Evolutionary conservation across 2,329 filamentous ascomycete genomes (phyloP), one percentile per base, ranked within the genome.

Genomic region (Claviceps digitariae): DNA sequence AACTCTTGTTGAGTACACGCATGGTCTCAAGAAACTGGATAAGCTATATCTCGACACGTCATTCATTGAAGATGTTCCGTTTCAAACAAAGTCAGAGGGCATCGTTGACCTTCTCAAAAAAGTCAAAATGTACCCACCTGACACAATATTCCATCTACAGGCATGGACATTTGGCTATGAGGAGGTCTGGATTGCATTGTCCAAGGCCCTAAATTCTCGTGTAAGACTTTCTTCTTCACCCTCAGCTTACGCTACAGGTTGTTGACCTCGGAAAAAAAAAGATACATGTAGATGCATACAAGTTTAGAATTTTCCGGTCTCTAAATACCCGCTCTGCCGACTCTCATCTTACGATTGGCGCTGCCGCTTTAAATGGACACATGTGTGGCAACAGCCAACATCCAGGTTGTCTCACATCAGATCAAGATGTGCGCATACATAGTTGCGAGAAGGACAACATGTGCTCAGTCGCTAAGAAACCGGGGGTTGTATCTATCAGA

Each of bases 101-200:
- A 72, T 95, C 12, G 71, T 71, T 1, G 87, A 95, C 62, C 74
- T 96, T 0, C 62, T 96, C 1, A 69, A 72, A 4, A 85, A 89
- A 58, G 75, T 95, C 0, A 66, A 70, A 0, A 63, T 70, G 25
- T 95, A 91, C 64, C 84, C 90, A 0, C 57, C 72, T 1, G 79
- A 88, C 41, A 95, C 89, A 0, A 66, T 85, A 1, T 96, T 95
- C 61, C 86, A 95, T 65, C 77, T 97, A 47, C 81, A 90, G 54
- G 81, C 89, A 1, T 95, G 90, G 90, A 96, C 91, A 0, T 93
- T 93, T 63, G 76, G 76, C 0, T 95, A 96, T 57, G 90, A 97
- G 64, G 86, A 95, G 51, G 89, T 95, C 0, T 96, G 90, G 90
- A 73, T 90, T 55, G 85, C 88, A 0, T 69, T 97, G 0, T 83